These are phyloP conservation scores for Alternaria angustiovoidea DNA, from an alignment of 2,329 filamentous ascomycete species.

Conservation along the genomic window DNA sequence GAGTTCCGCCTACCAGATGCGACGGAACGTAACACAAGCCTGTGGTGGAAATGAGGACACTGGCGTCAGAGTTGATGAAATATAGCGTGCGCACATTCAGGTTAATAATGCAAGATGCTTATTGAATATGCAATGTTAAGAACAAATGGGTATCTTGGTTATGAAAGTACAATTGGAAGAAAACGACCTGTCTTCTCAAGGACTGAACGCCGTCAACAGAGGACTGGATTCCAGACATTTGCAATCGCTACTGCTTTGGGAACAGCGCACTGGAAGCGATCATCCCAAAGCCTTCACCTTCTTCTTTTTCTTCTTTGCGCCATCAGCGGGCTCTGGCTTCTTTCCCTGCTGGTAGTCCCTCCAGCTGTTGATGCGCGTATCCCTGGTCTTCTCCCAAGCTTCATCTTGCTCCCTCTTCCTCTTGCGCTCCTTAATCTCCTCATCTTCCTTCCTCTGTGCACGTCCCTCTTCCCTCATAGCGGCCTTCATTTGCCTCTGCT, in stretches of 20 bases:
- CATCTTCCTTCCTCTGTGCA: constrained; percentile 84
- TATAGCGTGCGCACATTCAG: background rate
- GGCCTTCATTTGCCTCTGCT: constrained; percentile 85
- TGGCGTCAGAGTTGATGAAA: background rate
- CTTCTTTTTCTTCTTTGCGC: constrained; percentile 59
- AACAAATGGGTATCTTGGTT: constrained; percentile 8
- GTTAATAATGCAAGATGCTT: background rate
- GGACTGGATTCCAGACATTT: too few relatives aligned
- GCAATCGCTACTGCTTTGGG: too few relatives aligned
- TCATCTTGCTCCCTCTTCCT: constrained; percentile 83
- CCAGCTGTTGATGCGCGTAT: constrained; percentile 93
- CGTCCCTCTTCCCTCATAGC: constrained; percentile 97
- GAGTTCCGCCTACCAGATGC: constrained; percentile 15
- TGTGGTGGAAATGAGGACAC: background rate
- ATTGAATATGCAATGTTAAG: background rate
- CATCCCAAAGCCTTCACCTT: constrained; percentile 63
- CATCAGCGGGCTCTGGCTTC: constrained; percentile 58
- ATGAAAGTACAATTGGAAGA: background rate
- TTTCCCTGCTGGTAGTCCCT: constrained; percentile 81
- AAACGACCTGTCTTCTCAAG: background rate
- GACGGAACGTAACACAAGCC: constrained; percentile 2
- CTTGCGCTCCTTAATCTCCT: constrained; percentile 73
- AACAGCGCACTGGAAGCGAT: constrained; percentile 1
- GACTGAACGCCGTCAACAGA: background rate
- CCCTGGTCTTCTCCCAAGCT: constrained; percentile 92